Evolutionary conservation across 805 yeast genomes (phyloP).

Genomic region (Jamesozyma spencerorum): DNA sequence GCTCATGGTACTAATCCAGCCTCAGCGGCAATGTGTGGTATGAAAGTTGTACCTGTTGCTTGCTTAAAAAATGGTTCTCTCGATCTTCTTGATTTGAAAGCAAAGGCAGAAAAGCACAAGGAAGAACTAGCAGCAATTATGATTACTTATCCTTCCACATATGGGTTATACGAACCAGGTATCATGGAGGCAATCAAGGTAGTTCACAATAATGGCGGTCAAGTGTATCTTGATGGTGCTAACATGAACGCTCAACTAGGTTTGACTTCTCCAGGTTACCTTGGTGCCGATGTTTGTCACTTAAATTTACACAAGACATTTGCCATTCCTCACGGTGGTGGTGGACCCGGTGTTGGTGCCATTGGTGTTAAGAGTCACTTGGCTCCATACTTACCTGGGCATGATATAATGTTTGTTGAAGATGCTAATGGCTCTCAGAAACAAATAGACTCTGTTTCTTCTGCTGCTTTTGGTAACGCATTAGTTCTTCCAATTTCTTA

Average conservation of each 20-base stretch:
- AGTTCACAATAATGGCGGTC: conserved; percentile 83
- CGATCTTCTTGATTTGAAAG: conserved; percentile 65
- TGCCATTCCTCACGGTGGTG: conserved; percentile 98
- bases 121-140: conserved; percentile 77
- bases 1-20: conserved; percentile 99
- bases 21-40: conserved; percentile 93
- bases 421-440: conserved; percentile 9
- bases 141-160: conserved; percentile 97
- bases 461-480: conserved; percentile 96
- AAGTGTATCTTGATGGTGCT: conserved; percentile 96
- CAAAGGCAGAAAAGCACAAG: conserved; percentile 61
- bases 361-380: conserved; percentile 84
- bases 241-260: conserved; percentile 99
- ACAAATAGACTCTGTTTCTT: conserved; percentile 68
- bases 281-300: conserved; percentile 98
- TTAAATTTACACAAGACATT: conserved; percentile 94
- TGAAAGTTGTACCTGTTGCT: conserved; percentile 87
- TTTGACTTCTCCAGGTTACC: conserved; percentile 90
- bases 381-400: conserved; percentile 73
- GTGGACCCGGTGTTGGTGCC: conserved; percentile 99
- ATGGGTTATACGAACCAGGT: conserved; percentile 91
- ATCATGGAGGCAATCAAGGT: conserved; percentile 76
- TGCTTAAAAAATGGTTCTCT: conserved; percentile 80
- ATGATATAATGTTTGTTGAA: conserved; percentile 40
- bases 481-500: conserved; percentile 87